Base-by-base conservation (phyloP, 257 asterid genomes). In the Forsythia viridissima region DNA sequence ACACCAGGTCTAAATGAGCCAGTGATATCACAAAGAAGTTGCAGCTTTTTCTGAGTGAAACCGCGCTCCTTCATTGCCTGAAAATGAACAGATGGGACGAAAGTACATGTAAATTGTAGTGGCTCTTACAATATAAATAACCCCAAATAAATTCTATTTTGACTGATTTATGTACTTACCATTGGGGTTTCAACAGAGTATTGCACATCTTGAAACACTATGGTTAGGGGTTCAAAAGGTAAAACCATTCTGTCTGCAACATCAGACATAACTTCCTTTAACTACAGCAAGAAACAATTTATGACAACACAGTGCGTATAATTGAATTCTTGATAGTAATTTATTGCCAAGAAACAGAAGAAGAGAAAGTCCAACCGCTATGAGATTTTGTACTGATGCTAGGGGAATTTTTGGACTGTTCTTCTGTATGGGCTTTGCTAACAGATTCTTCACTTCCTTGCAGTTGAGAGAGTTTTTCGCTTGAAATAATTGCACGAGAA, bases 401-500 rank as follows among this genome's bases (percentile, higher is more conserved):
- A 4, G 85, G 83, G 55, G 82, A 9, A 46, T 51, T 41, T 38
- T 66, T 46, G 34, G 82, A 51, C 30, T 37, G 75, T 41, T 81
- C 70, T 63, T 80, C 80, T 3, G 75, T 51, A 38, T 59, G 66
- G 39, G 63, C 65, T 72, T 79, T 75, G 76, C 67, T 21, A 12
- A 68, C 78, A 11, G 42, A 55, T 77, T 84, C 89, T 61, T 65
- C 82, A 67, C 80, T 76, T 81, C 79, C 85, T 80, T 70, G 76
- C 55, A 85, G 86, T 81, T 86, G 83, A 39, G 88, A 77, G 55
- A 84, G 82, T 65, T 88, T 86, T 42, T 89, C 92, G 0, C 55
- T 85, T 79, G 97, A 92, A 74, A 92, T 86, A 74, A 92, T 90
- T 70, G 92, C 92, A 40, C 92, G 91, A 81, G 93, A 82, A 80